Conservation (phyloP, 139 green algal genomes). For the Eudorina sp. region DNA sequence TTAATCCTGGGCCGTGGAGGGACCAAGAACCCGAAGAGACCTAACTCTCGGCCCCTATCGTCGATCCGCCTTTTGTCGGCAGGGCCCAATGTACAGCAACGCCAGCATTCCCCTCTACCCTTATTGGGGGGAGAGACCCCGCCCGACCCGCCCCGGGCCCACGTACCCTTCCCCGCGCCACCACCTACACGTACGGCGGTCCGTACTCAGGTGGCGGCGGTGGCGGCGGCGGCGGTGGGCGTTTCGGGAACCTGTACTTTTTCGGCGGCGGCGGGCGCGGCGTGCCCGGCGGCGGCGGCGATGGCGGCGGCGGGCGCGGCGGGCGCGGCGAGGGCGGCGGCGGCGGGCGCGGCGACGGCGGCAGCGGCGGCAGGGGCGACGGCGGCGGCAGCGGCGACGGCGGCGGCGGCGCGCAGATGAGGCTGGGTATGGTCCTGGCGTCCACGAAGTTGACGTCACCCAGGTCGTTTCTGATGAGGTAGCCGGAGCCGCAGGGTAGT, state of each 20-base stretch:
- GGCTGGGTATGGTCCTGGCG: neutral
- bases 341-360: neutral
- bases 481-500: constrained; percentile 1
- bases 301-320: neutral
- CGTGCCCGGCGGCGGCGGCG: neutral
- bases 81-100: too few species aligned
- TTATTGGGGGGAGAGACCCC: too few species aligned
- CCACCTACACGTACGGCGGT: too few species aligned
- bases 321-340: neutral
- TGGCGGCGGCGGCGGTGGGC: neutral
- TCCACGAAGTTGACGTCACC: constrained; percentile 8
- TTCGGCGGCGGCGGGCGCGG: neutral
- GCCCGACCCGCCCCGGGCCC: too few species aligned
- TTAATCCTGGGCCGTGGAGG: too few species aligned
- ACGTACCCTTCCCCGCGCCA: too few species aligned
- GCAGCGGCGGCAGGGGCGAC: neutral
- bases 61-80: too few species aligned
- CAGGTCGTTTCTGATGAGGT: neutral
- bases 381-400: neutral
- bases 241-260: neutral
- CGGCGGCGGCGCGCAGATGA: constrained; percentile 16
- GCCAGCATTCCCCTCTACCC: too few species aligned
- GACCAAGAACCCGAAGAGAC: too few species aligned
- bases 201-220: neutral
- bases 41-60: too few species aligned